These are phyloP conservation scores for Bjerkandera adusta DNA, from an alignment of 1,284 basidiomycete genomes.

Conservation along the genomic window DNA sequence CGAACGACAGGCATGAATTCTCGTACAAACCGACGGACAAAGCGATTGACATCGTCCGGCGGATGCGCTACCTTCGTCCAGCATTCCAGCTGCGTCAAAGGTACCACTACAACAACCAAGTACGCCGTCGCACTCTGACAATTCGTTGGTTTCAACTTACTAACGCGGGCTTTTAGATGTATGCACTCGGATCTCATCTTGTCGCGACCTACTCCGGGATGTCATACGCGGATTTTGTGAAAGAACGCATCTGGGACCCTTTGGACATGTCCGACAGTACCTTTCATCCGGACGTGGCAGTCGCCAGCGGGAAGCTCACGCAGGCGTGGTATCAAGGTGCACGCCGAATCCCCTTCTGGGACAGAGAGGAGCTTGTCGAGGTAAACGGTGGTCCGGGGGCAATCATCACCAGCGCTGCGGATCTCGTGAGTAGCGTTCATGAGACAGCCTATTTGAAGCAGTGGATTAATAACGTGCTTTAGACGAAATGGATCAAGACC, in stretches of 20 bases:
- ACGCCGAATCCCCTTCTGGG: constrained; percentile 30
- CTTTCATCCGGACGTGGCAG: constrained; percentile 35
- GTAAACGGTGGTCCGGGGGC: constrained; percentile 32
- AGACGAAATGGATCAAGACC: constrained; percentile 31
- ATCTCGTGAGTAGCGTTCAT: constrained; percentile 23
- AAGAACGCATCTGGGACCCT: constrained; percentile 28
- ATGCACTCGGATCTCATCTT: constrained; percentile 31
- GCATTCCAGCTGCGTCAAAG: constrained; percentile 37
- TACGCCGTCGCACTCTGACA: constrained; percentile 13
- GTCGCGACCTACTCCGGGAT: constrained; percentile 32
- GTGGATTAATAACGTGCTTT: not conserved
- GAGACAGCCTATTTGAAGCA: not conserved
- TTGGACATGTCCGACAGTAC: constrained; percentile 33
- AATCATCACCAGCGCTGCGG: constrained; percentile 31
- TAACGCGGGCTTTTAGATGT: constrained; percentile 32
- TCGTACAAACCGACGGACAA: constrained; percentile 31
- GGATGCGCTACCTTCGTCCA: constrained; percentile 33
- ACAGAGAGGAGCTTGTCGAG: constrained; percentile 19
- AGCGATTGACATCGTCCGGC: constrained; percentile 24
- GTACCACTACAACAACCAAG: constrained; percentile 42
- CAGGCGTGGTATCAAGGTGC: constrained; percentile 29
- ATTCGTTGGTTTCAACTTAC: constrained; percentile 14
- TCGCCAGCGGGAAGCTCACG: constrained; percentile 30
- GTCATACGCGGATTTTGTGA: constrained; percentile 29
- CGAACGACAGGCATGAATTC: constrained; percentile 29